Conservation (phyloP, 2,329 filamentous ascomycete species). For the Penicillium rolfsii region DNA sequence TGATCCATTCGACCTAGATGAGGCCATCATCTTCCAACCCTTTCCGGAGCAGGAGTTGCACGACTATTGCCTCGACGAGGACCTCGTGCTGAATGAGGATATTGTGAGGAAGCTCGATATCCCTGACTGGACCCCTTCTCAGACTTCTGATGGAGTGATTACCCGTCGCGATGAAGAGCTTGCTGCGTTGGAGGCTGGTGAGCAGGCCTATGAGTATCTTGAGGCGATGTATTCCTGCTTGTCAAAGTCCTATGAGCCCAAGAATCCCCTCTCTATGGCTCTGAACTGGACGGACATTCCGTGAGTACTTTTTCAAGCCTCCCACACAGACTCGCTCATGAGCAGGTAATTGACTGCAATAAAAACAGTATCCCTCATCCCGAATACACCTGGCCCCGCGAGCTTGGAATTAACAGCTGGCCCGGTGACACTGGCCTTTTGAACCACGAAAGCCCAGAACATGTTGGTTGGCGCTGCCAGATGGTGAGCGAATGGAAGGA, state of each 20-base stretch:
- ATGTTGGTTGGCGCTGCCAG: constrained; percentile 2
- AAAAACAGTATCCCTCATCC: neutral
- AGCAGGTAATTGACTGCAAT: neutral
- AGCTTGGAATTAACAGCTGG: constrained; percentile 4
- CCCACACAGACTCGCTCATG: too few relatives aligned
- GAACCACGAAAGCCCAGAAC: neutral
- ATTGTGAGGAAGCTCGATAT: neutral
- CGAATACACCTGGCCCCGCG: neutral
- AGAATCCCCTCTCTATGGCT: neutral
- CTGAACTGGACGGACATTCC: neutral
- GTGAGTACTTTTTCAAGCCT: neutral
- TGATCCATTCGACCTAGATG: neutral
- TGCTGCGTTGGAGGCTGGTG: neutral
- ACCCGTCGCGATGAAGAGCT: neutral
- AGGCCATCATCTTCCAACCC: constrained; percentile 5
- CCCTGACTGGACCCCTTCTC: neutral
- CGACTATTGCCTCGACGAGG: neutral
- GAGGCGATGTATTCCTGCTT: neutral
- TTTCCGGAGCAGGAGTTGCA: neutral
- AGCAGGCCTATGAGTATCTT: neutral
- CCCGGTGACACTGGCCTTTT: neutral
- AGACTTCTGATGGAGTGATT: neutral
- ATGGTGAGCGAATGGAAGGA: constrained; percentile 3
- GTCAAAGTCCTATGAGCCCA: neutral
- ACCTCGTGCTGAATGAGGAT: neutral